These are phyloP conservation scores for Carpinus viminea DNA, from an alignment of 306 rosid species.

Conservation along the genomic window DNA sequence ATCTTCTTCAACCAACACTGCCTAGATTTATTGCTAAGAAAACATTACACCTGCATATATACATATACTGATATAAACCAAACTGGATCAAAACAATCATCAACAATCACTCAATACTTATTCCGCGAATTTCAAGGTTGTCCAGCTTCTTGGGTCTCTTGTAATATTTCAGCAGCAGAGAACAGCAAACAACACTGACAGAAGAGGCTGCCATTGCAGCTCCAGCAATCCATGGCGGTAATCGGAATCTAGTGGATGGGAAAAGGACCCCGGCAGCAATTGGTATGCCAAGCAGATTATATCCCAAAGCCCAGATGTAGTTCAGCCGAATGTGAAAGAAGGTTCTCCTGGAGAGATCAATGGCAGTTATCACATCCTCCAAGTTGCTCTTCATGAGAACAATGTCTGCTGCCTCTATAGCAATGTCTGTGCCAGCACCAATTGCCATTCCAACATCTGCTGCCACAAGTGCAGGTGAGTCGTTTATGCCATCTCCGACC, in stretches of 20 bases:
- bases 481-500: constrained; percentile 93
- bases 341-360: constrained; percentile 75
- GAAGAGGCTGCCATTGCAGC: constrained; percentile 98
- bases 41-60: too few relatives aligned
- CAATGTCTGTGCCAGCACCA: constrained; percentile 87
- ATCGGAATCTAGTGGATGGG: constrained; percentile 58
- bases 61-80: background rate
- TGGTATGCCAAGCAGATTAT: constrained; percentile 74
- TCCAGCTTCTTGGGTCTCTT: constrained; percentile 63
- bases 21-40: background rate
- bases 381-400: constrained; percentile 81
- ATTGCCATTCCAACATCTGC: constrained; percentile 90
- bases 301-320: constrained; percentile 81
- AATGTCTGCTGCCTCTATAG: constrained; percentile 90
- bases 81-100: background rate
- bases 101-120: constrained; percentile 39
- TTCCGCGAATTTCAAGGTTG: constrained; percentile 45
- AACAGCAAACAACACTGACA: constrained; percentile 81
- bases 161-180: constrained; percentile 66
- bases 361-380: constrained; percentile 76
- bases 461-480: constrained; percentile 82
- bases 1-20: background rate
- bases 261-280: constrained; percentile 71
- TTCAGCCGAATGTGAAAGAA: constrained; percentile 63
- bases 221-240: constrained; percentile 96